Evolutionary conservation across 371 early-diverging fungal genomes (phyloP).

Genomic region (Umbelopsis sp.): DNA sequence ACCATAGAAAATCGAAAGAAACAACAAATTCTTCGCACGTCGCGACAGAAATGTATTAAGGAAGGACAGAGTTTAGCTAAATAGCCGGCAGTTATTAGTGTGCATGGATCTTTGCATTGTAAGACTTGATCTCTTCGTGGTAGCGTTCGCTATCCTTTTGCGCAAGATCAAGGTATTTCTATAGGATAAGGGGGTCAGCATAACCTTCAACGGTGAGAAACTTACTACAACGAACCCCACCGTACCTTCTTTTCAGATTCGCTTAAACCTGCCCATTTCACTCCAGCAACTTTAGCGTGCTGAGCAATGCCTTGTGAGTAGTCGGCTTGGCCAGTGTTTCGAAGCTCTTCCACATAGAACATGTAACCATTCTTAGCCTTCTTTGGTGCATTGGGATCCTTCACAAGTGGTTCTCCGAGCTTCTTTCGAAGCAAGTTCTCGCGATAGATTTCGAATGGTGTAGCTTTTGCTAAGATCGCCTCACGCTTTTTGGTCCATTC

Average conservation of each 20-base stretch:
- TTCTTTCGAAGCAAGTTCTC: slow-evolving; percentile 56
- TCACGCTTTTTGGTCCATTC: slow-evolving; percentile 34
- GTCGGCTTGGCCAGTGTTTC: slow-evolving; percentile 29
- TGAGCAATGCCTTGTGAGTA: slow-evolving; percentile 26
- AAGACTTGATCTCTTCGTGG: slow-evolving; percentile 18
- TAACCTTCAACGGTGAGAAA: background rate
- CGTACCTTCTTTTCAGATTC: slow-evolving; percentile 37
- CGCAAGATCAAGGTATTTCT: slow-evolving; percentile 24
- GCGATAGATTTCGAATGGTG: slow-evolving; percentile 49
- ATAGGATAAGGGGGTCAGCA: background rate
- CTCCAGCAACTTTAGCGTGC: slow-evolving; percentile 36
- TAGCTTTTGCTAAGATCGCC: slow-evolving; percentile 45
- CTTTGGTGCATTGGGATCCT: slow-evolving; percentile 68
- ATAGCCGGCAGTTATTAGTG: background rate
- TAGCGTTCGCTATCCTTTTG: slow-evolving; percentile 15
- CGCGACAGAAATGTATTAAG: background rate
- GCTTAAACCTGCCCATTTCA: slow-evolving; percentile 26
- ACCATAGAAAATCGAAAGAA: background rate
- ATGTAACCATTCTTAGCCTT: slow-evolving; percentile 51
- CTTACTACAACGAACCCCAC: too few relatives aligned
- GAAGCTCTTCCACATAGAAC: slow-evolving; percentile 42
- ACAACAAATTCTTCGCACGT: too few relatives aligned
- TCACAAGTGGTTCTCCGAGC: slow-evolving; percentile 49
- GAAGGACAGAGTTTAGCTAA: background rate
- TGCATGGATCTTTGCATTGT: slow-evolving; percentile 22